A percentile compares a stretch with the other conserved stretches of the same genome.
Evolutionary conservation across 192 early-diverging fungal species (phyloP).

Genomic region (Dissophora ornata): DNA sequence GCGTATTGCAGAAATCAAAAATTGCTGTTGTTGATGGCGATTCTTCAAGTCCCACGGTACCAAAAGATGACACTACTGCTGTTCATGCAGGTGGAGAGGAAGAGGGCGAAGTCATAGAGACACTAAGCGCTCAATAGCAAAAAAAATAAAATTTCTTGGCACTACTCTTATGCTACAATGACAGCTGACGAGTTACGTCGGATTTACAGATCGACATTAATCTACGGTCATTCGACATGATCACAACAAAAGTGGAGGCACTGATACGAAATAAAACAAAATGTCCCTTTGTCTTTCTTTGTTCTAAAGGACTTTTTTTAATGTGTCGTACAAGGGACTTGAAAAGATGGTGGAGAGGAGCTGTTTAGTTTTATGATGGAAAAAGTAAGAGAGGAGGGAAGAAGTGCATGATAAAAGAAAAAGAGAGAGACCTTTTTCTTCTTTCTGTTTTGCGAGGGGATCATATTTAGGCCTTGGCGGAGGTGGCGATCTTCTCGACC

Average conservation of each 20-base stretch:
- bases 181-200: too few relatives aligned
- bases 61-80: neutral
- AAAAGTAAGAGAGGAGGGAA: conserved; percentile 10
- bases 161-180: too few relatives aligned
- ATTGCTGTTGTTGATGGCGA: neutral
- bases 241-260: too few relatives aligned
- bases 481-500: conserved; percentile 56
- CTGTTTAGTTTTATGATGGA: conserved; percentile 19
- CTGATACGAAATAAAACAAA: too few relatives aligned
- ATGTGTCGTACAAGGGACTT: too few relatives aligned
- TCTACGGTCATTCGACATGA: too few relatives aligned
- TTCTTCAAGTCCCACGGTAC: neutral
- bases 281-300: too few relatives aligned
- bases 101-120: conserved; percentile 23
- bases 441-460: neutral
- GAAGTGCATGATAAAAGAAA: neutral
- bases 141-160: too few relatives aligned
- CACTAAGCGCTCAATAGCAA: neutral
- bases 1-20: conserved; percentile 22
- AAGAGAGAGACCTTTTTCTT: neutral
- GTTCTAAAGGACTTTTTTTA: too few relatives aligned
- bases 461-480: conserved; percentile 49
- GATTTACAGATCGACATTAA: too few relatives aligned
- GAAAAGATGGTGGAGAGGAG: neutral
- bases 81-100: conserved; percentile 5